These are phyloP conservation scores for Schwanniomyces polymorphus DNA, from an alignment of 805 yeast species.

Conservation along the genomic window DNA sequence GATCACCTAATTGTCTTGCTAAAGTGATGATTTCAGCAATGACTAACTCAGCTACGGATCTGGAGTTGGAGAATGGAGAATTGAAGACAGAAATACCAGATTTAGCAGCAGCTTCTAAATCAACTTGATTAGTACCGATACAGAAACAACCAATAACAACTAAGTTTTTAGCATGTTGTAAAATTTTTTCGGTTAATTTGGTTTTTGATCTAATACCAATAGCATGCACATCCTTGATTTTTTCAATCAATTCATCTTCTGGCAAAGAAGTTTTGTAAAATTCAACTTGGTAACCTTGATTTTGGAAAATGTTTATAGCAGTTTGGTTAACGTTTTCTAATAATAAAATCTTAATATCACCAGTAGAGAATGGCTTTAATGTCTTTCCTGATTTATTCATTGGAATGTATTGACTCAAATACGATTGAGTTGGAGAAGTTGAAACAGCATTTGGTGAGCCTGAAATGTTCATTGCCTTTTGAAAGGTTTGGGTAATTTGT, in stretches of 20 bases:
- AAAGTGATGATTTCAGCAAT: slow-evolving; percentile 91
- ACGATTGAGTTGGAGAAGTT: slow-evolving; percentile 81
- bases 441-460: slow-evolving; percentile 72
- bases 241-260: slow-evolving; percentile 92
- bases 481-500: slow-evolving; percentile 63
- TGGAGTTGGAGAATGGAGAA: slow-evolving; percentile 97
- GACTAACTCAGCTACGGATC: slow-evolving; percentile 97
- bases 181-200: slow-evolving; percentile 73
- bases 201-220: slow-evolving; percentile 98
- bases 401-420: slow-evolving; percentile 54
- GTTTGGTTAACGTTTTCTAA: slow-evolving; percentile 93
- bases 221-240: slow-evolving; percentile 91
- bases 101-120: slow-evolving; percentile 86
- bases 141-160: slow-evolving; percentile 96
- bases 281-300: slow-evolving; percentile 97
- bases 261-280: slow-evolving; percentile 84
- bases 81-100: slow-evolving; percentile 95
- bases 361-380: slow-evolving; percentile 92
- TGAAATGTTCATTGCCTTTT: slow-evolving; percentile 52
- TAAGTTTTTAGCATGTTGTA: slow-evolving; percentile 85
- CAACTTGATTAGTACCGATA: slow-evolving; percentile 98
- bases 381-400: slow-evolving; percentile 59
- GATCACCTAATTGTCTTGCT: slow-evolving; percentile 96
- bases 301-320: slow-evolving; percentile 79
- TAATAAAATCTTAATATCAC: slow-evolving; percentile 87